Percentiles rank a stretch among this genome's conserved stretches.
Conservation (phyloP, 2,329 filamentous ascomycete genomes). For the Calcarisporium arbuscula region DNA sequence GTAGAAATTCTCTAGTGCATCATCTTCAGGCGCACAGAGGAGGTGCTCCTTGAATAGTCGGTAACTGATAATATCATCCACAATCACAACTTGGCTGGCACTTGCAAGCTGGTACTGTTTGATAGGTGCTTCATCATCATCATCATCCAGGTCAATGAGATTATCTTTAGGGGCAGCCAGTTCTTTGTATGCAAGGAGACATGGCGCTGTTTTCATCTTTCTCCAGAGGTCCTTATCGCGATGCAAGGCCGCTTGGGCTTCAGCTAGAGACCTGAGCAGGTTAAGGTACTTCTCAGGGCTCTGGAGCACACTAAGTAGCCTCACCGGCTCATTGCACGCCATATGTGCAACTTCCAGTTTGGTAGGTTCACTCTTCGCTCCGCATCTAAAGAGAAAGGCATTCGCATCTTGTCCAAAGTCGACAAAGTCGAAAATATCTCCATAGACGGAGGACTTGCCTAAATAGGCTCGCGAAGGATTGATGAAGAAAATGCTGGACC, state of each 20-base stretch:
- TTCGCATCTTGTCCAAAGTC: slow-evolving; percentile 88
- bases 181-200: slow-evolving; percentile 80
- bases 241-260: slow-evolving; percentile 62
- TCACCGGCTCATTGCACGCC: slow-evolving; percentile 76
- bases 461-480: slow-evolving; percentile 74
- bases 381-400: slow-evolving; percentile 78
- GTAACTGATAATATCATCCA: slow-evolving; percentile 87
- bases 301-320: slow-evolving; percentile 73
- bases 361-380: slow-evolving; percentile 86
- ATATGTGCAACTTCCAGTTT: slow-evolving; percentile 78
- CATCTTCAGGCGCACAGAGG: slow-evolving; percentile 85
- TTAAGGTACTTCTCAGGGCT: slow-evolving; percentile 80
- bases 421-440: slow-evolving; percentile 93
- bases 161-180: slow-evolving; percentile 44
- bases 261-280: slow-evolving; percentile 73
- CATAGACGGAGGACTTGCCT: slow-evolving; percentile 63
- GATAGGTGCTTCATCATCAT: slow-evolving; percentile 60
- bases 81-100: slow-evolving; percentile 66
- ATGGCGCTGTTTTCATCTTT: slow-evolving; percentile 67
- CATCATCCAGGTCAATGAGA: slow-evolving; percentile 47
- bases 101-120: slow-evolving; percentile 73
- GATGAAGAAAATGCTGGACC: slow-evolving; percentile 32
- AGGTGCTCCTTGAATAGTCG: slow-evolving; percentile 80
- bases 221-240: slow-evolving; percentile 72
- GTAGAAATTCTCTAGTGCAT: slow-evolving; percentile 80